These are phyloP conservation scores for Lonicera japonica DNA, from an alignment of 129 eudicot species.

Conservation along the genomic window DNA sequence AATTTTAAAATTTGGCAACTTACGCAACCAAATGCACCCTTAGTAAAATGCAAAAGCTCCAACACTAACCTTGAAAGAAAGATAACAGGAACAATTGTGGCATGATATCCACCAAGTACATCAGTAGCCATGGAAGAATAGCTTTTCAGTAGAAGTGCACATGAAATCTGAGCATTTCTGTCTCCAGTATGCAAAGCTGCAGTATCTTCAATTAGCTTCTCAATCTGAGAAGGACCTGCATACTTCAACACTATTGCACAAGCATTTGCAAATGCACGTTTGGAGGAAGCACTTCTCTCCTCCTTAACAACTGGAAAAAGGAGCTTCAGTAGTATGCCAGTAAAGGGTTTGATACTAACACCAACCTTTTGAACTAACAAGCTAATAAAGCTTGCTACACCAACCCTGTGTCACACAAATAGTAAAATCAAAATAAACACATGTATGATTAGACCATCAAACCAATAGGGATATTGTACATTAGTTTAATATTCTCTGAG, in stretches of 20 bases:
- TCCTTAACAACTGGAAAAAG: slow-evolving; percentile 81
- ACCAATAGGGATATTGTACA: background rate
- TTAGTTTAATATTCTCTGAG: background rate
- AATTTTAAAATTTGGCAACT: too few relatives aligned
- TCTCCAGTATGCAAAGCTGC: slow-evolving; percentile 78
- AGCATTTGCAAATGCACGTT: slow-evolving; percentile 95
- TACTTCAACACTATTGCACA: slow-evolving; percentile 77
- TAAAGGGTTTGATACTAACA: slow-evolving; percentile 63
- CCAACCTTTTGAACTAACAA: slow-evolving; percentile 82
- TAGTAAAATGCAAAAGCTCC: background rate
- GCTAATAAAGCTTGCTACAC: slow-evolving; percentile 86
- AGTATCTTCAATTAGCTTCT: slow-evolving; percentile 76
- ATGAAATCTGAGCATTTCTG: slow-evolving; percentile 72
- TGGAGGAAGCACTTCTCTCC: slow-evolving; percentile 76
- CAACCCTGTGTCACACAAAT: slow-evolving; percentile 52
- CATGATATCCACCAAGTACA: slow-evolving; percentile 63
- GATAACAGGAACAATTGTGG: slow-evolving; percentile 69
- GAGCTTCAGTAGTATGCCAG: slow-evolving; percentile 62
- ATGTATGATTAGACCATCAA: background rate
- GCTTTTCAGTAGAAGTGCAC: slow-evolving; percentile 81
- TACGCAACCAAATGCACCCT: too few relatives aligned
- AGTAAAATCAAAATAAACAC: slow-evolving; percentile 6
- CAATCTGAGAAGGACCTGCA: slow-evolving; percentile 75
- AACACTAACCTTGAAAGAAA: slow-evolving; percentile 74
- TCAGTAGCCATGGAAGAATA: slow-evolving; percentile 80